Base-by-base conservation (phyloP, 164 flowering plant genomes). In the Buxus sempervirens region DNA sequence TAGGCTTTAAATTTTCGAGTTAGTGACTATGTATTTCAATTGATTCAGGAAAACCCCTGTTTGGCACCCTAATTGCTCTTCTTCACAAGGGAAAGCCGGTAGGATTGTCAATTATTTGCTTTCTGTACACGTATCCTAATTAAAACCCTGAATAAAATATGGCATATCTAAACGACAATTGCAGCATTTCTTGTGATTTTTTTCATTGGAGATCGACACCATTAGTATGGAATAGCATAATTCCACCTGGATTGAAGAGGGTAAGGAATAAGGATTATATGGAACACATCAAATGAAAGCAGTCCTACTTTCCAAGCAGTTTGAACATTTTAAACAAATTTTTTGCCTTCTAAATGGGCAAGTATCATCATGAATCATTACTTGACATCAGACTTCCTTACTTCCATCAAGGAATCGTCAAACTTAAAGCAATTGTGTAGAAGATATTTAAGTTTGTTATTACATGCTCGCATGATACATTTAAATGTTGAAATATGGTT, bases 11-110 rank as follows among this genome's bases (percentile, higher is more conserved):
- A 25, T 48, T 59, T 48, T 48, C 42, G 9, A 70, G 9, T 51
- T 49, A 32, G 5, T 66, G 48, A 53, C 27, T 58, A 32, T 38
- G 0, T 25, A 21, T 19, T 36, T 71, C 60, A 56, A 10, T 66
- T 79, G 7, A 20, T 74, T 85, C 83, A 96, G 99, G 99, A 15
- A 93, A 96, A 68, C 99, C 99, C 10, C 72, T 96, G 76, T 96
- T 96, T 86, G 99, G 99, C 62, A 96, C 98, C 58, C 93, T 96
- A 64, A 90, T 96, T 69, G 93, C 97, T 69, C 80, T 96, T 61
- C 78, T 93, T 38, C 67, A 87, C 65, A 85, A 73, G 78, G 97
- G 97, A 61, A 85, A 76, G 78, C 97, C 99, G 79, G 99, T 96
- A 84, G 60, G 93, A 63, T 60, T n/a, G n/a, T 64, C 58, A 32